Evolutionary conservation across 2,329 filamentous ascomycete genomes (phyloP).

Genomic region (Ascochyta rabiei): DNA sequence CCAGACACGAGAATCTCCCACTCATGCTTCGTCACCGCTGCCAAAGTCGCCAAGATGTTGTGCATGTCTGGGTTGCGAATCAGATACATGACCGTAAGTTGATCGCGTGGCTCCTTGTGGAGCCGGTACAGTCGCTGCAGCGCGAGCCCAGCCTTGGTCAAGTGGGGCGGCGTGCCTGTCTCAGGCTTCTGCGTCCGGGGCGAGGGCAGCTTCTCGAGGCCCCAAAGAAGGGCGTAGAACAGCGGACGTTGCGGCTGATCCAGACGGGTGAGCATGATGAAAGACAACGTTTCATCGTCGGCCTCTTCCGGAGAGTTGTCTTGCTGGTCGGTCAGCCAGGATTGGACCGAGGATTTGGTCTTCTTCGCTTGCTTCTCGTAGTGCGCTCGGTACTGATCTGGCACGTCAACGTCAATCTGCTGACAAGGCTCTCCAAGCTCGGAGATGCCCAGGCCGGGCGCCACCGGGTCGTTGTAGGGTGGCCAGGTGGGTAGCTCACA

Average conservation of each 20-base stretch:
- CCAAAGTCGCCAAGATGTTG: conserved; percentile 83
- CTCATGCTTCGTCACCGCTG: conserved; percentile 87
- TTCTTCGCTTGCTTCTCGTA: conserved; percentile 92
- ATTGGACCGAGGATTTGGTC: conserved; percentile 87
- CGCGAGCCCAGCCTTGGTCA: conserved; percentile 76
- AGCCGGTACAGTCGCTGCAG: conserved; percentile 87
- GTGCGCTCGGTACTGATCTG: conserved; percentile 89
- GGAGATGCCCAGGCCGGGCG: conserved; percentile 63
- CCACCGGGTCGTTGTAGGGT: conserved; percentile 67
- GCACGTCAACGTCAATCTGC: conserved; percentile 92
- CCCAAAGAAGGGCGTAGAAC: conserved; percentile 79
- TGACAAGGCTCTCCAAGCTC: conserved; percentile 64
- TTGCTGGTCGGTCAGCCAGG: conserved; percentile 82
- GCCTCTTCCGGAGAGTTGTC: conserved; percentile 84
- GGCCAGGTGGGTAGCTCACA: conserved; percentile 88
- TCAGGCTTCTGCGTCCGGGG: conserved; percentile 71
- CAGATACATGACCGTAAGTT: conserved; percentile 84
- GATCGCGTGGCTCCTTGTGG: conserved; percentile 74
- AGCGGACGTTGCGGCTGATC: conserved; percentile 75
- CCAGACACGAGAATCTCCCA: conserved; percentile 96
- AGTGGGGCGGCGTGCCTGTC: conserved; percentile 68
- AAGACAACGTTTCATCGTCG: conserved; percentile 90
- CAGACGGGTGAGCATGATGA: conserved; percentile 90
- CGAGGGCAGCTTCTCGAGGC: conserved; percentile 58
- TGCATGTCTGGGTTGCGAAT: conserved; percentile 83